Conservation (phyloP, 768 basidiomycete genomes). For the Hebeloma cylindrosporum region DNA sequence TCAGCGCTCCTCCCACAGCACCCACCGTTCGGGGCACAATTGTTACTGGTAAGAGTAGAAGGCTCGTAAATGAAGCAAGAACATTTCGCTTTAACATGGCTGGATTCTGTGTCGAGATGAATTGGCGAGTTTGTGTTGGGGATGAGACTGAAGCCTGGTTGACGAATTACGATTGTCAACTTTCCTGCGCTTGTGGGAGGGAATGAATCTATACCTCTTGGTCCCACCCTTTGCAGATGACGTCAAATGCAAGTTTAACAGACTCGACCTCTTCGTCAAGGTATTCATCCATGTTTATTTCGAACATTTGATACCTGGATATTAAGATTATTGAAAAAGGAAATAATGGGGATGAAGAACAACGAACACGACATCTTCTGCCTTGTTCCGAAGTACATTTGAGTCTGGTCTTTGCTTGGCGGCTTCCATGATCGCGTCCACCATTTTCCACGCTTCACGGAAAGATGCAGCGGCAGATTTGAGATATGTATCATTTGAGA, state of each 20-base stretch:
- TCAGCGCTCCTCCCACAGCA: conserved; percentile 64
- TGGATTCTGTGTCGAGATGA: conserved; percentile 84
- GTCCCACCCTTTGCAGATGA: conserved; percentile 81
- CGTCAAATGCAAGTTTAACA: conserved; percentile 71
- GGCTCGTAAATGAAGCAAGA: conserved; percentile 86
- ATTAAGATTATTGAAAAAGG: background rate
- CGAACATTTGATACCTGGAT: conserved; percentile 88
- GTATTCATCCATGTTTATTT: conserved; percentile 96
- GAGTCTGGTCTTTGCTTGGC: conserved; percentile 40
- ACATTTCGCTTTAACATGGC: conserved; percentile 92
- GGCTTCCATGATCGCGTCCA: conserved; percentile 69
- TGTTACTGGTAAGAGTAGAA: conserved; percentile 90
- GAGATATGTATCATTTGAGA: conserved; percentile 71
- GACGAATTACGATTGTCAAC: background rate
- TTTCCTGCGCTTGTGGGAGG: background rate
- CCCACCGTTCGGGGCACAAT: conserved; percentile 87
- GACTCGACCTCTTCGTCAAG: conserved; percentile 90
- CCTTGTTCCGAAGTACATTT: conserved; percentile 47
- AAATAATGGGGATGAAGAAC: background rate
- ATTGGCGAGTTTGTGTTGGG: conserved; percentile 43
- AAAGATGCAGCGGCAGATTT: conserved; percentile 90
- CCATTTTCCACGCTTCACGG: conserved; percentile 83
- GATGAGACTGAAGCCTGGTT: background rate
- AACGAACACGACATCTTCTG: conserved; percentile 84
- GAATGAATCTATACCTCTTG: conserved; percentile 49